A percentile compares a stretch with the other conserved stretches of the same genome.
phyloP scores from a whole-genome alignment of 225 moss, liverwort and hornwort species.

The Polytrichum commune region DNA sequence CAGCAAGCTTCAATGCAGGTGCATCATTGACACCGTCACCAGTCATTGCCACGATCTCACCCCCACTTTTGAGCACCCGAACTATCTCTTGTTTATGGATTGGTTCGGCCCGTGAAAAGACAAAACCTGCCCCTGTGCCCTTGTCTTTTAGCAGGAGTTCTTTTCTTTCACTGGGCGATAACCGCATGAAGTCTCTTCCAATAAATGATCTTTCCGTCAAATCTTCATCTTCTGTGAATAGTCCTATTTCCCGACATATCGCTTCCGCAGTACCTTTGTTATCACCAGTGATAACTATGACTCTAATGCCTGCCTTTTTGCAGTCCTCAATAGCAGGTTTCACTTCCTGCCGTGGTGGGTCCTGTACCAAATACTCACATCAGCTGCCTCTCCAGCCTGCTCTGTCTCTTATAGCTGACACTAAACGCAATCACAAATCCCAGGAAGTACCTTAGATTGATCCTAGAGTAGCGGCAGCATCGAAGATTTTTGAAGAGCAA shows the following conservation, averaged over 20 bases:
- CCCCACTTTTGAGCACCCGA: constrained; percentile 49
- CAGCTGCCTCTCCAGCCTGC: neutral
- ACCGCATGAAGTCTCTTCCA: constrained; percentile 49
- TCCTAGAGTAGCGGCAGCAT: too few species aligned
- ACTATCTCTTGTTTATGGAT: constrained; percentile 73
- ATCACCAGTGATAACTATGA: constrained; percentile 61
- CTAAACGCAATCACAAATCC: too few species aligned
- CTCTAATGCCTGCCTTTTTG: constrained; percentile 54
- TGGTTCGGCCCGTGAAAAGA: constrained; percentile 64
- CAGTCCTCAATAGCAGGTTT: constrained; percentile 53
- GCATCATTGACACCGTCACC: constrained; percentile 75
- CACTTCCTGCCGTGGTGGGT: constrained; percentile 62
- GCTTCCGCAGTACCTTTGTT: constrained; percentile 63
- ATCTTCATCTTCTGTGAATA: constrained; percentile 48
- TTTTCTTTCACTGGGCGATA: constrained; percentile 34
- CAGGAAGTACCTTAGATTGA: too few species aligned
- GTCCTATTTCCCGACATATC: constrained; percentile 58
- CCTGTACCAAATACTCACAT: constrained; percentile 23
- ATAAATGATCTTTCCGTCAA: constrained; percentile 38
- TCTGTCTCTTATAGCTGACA: too few species aligned
- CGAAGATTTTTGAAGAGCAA: too few species aligned
- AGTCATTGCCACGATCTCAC: constrained; percentile 67
- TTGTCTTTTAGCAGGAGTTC: constrained; percentile 37
- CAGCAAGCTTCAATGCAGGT: constrained; percentile 71
- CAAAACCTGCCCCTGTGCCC: constrained; percentile 35